These are phyloP conservation scores for Extremus antarcticus DNA, from an alignment of 495 filamentous ascomycete species.

Conservation along the genomic window DNA sequence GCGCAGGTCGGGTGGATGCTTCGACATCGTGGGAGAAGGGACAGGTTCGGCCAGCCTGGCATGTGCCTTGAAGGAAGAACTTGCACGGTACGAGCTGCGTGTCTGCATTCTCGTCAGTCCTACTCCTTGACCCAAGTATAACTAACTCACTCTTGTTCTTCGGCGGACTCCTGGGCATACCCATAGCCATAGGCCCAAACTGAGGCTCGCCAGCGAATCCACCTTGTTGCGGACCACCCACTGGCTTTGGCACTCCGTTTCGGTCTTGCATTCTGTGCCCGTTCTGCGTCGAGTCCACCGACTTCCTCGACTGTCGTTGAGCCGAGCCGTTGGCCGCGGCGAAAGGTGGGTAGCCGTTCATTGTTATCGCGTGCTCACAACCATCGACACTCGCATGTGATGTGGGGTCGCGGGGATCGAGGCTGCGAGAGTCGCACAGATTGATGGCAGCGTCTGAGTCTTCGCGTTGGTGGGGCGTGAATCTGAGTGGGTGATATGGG, in stretches of 20 bases:
- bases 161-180: slow-evolving; percentile 69
- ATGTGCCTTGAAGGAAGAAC: slow-evolving; percentile 92
- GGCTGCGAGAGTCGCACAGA: not conserved
- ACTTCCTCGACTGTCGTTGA: not conserved
- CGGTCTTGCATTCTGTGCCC: slow-evolving; percentile 12
- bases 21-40: slow-evolving; percentile 90
- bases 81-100: slow-evolving; percentile 98
- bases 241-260: slow-evolving; percentile 28
- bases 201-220: slow-evolving; percentile 2
- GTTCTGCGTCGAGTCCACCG: slow-evolving; percentile 15
- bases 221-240: slow-evolving; percentile 22
- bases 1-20: slow-evolving; percentile 63
- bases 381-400: not conserved
- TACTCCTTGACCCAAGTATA: not conserved
- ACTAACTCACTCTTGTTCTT: slow-evolving; percentile 61
- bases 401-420: not conserved
- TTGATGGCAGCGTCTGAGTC: not conserved
- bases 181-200: slow-evolving; percentile 37
- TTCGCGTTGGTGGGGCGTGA: too few relatives aligned
- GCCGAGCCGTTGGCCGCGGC: not conserved
- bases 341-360: not conserved
- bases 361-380: not conserved
- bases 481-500: too few relatives aligned
- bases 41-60: slow-evolving; percentile 90
- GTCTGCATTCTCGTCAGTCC: slow-evolving; percentile 42